phyloP scores from a whole-genome alignment of 768 basidiomycete genomes.

The Coprinopsis strossmayeri region DNA sequence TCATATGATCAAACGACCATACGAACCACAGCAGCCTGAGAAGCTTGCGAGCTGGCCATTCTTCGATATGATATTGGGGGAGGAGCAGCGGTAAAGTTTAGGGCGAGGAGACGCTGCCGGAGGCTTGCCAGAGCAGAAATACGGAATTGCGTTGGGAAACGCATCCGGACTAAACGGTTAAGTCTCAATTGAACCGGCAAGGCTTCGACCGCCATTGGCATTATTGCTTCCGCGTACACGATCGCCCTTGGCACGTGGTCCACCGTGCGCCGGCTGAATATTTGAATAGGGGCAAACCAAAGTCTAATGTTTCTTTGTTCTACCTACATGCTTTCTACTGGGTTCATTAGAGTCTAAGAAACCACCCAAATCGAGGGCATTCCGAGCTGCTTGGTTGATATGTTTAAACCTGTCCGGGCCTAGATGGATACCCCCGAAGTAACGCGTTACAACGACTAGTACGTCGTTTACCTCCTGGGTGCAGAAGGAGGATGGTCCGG shows the following conservation, averaged over 20 bases:
- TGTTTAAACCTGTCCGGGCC: constrained; percentile 88
- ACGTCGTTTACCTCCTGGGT: constrained; percentile 74
- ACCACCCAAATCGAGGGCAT: constrained; percentile 83
- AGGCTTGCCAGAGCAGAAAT: constrained; percentile 4
- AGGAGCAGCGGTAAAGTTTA: not conserved
- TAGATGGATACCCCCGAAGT: constrained; percentile 88
- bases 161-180: constrained; percentile 3
- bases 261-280: not conserved
- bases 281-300: too few species aligned
- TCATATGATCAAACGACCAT: not conserved
- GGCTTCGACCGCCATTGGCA: not conserved
- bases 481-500: constrained; percentile 1
- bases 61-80: constrained; percentile 17
- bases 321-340: constrained; percentile 22
- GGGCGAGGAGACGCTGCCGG: constrained; percentile 1
- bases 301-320: constrained; percentile 20
- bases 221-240: too few species aligned
- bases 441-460: constrained; percentile 87
- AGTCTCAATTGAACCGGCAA: not conserved
- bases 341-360: constrained; percentile 56
- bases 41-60: constrained; percentile 55
- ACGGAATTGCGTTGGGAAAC: constrained; percentile 9
- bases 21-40: constrained; percentile 22
- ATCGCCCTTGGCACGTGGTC: too few species aligned
- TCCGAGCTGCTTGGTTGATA: constrained; percentile 92